Evolutionary conservation across 345 rosid species (phyloP), one percentile per base, ranked within the genome.

Genomic region (Nephelium lappaceum): DNA sequence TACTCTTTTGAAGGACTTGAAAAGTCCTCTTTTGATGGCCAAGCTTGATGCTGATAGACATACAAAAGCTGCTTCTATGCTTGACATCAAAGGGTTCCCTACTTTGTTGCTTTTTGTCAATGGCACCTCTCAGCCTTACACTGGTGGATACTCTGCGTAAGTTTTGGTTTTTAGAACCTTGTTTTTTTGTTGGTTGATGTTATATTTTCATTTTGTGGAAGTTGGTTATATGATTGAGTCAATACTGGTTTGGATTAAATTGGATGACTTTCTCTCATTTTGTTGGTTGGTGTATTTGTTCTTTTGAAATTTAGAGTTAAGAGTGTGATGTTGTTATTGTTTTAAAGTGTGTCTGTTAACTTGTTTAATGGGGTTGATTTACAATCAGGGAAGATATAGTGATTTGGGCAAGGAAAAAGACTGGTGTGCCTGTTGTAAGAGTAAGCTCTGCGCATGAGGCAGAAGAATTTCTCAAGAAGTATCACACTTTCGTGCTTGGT

Each of bases 1-100:
- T 6, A 95, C 84, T 78, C 76, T 72, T 81, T 88, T 95, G 74
- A 90, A 86, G 79, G 98, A 91, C 75, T 62, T 87, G 42, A 89
- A 88, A 38, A 90, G 89, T 73, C 67, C 84, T 27, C 76, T 95
- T 72, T 78, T 91, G 89, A 82, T 95, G 97, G 89, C 97, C 66
- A 95, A 95, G 81, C 85, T 95, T 72, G 98, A 95, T 71, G 97
- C 93, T 6, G 97, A 95, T 67, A 85, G 97, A 79, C 88, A 89
- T 75, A 82, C 91, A 0, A 90, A 90, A 77, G 89, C 83, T 1
- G 98, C 97, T 64, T 88, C 95, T 8, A 25, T 31, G 73, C 87
- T 93, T 53, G 87, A 79, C 31, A 88, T 95, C 84, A 93, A 86
- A 58, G 97, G 97, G 25, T 93, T 91, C 79, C 97, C 97, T 38